Evolutionary conservation across 371 early-diverging fungal species (phyloP).

Genomic region (Lichtheimia ornata): DNA sequence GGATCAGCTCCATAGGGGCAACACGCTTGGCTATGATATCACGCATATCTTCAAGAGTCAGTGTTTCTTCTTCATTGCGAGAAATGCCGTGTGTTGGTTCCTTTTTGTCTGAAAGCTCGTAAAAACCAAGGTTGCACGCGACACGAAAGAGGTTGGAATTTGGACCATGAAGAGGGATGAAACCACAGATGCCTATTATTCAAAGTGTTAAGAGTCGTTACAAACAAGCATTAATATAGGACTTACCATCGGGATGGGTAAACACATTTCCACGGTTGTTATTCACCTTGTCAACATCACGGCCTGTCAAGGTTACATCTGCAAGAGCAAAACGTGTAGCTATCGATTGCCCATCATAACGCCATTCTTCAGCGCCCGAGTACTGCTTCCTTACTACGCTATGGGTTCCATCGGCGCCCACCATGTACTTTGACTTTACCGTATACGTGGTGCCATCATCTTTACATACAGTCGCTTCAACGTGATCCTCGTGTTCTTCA

Average conservation of each 20-base stretch:
- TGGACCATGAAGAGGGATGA: background rate
- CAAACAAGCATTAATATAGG: background rate
- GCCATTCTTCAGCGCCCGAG: constrained; percentile 17
- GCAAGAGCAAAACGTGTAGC: constrained; percentile 24
- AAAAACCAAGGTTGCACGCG: constrained; percentile 6
- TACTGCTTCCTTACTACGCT: constrained; percentile 26
- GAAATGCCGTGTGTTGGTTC: constrained; percentile 6
- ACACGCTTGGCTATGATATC: background rate
- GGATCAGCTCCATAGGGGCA: background rate
- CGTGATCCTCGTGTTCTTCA: constrained; percentile 26
- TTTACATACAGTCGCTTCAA: constrained; percentile 15
- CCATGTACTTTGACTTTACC: constrained; percentile 28
- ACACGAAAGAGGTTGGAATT: constrained; percentile 6
- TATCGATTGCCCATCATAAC: constrained; percentile 29
- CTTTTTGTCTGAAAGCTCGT: background rate
- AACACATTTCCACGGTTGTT: background rate
- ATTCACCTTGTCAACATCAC: background rate
- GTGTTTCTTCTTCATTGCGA: background rate
- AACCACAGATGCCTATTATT: background rate
- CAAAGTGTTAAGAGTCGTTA: background rate
- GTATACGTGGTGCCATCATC: background rate
- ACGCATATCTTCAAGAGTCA: constrained; percentile 10
- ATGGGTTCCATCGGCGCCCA: constrained; percentile 48
- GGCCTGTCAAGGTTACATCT: background rate
- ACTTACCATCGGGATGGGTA: background rate